Evolutionary conservation across 441 rosid genomes (phyloP).

Genomic region (Bocquillonia castaneifolia): DNA sequence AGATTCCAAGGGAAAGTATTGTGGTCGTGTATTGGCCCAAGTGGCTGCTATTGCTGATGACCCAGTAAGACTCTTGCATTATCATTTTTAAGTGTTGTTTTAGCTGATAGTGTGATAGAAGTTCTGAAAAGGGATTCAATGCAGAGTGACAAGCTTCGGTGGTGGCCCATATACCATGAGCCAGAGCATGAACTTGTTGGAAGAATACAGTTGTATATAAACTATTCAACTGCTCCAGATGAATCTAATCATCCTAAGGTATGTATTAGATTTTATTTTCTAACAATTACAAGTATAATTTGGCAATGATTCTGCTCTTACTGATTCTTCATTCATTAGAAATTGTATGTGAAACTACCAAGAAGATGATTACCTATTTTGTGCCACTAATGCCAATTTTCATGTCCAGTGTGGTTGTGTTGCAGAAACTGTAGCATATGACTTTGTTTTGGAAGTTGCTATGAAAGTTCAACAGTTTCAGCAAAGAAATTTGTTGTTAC

Average conservation of each 20-base stretch:
- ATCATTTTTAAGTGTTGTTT: constrained; percentile 12
- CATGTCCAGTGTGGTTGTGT: constrained; percentile 66
- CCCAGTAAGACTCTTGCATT: constrained; percentile 42
- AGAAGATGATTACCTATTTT: constrained; percentile 5
- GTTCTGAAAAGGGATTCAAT: constrained; percentile 25
- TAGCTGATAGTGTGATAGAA: constrained; percentile 16
- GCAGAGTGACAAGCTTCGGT: constrained; percentile 73
- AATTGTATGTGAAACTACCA: constrained; percentile 3
- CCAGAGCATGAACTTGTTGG: constrained; percentile 91
- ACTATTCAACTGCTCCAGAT: constrained; percentile 66
- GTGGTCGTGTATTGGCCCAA: constrained; percentile 81
- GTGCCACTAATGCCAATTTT: neutral
- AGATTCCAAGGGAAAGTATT: constrained; percentile 69
- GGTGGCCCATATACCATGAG: constrained; percentile 91
- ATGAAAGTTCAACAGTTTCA: constrained; percentile 79
- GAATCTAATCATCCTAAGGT: constrained; percentile 65
- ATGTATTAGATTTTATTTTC: constrained; percentile 7
- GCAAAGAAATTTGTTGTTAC: constrained; percentile 66
- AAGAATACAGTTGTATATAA: constrained; percentile 60
- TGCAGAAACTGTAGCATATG: constrained; percentile 96
- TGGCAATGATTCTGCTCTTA: neutral
- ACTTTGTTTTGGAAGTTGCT: constrained; percentile 83
- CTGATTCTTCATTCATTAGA: neutral
- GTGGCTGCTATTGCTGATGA: constrained; percentile 79
- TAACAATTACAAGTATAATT: neutral